phyloP scores from a whole-genome alignment of 2,329 filamentous ascomycete genomes.

The Trichoderma cornu-damae region DNA sequence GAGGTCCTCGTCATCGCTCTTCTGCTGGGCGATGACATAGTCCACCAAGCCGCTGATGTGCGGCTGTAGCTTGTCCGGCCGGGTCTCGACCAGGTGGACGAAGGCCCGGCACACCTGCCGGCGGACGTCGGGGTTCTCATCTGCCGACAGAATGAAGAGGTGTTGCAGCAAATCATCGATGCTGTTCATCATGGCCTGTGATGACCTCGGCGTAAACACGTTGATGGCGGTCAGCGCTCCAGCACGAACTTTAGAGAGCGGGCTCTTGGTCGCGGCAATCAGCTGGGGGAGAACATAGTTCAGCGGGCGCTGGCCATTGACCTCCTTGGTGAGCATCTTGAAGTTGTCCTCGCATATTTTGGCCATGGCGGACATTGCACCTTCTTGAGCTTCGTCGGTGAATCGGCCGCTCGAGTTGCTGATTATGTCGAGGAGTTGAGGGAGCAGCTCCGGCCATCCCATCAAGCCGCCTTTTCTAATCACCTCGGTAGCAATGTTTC shows the following conservation, averaged over 20 bases:
- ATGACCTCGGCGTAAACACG: constrained; percentile 80
- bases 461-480: constrained; percentile 78
- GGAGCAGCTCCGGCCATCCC: constrained; percentile 85
- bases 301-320: constrained; percentile 81
- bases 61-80: constrained; percentile 83
- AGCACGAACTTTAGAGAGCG: constrained; percentile 70
- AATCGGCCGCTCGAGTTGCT: constrained; percentile 65
- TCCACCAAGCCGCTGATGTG: constrained; percentile 84
- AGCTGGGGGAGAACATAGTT: constrained; percentile 86
- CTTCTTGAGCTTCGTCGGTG: constrained; percentile 73
- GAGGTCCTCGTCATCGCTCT: constrained; percentile 79
- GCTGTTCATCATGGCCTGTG: constrained; percentile 72
- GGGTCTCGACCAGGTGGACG: constrained; percentile 83
- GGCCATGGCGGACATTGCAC: constrained; percentile 83
- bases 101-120: constrained; percentile 92
- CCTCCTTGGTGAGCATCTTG: constrained; percentile 77
- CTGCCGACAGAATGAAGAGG: constrained; percentile 74
- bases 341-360: constrained; percentile 98
- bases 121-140: constrained; percentile 74
- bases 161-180: constrained; percentile 77
- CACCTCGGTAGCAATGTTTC: constrained; percentile 90
- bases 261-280: constrained; percentile 76
- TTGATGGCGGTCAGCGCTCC: constrained; percentile 82
- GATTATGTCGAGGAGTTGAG: constrained; percentile 74
- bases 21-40: constrained; percentile 88